Percentiles rank a stretch among this genome's conserved stretches.
Evolutionary conservation across 768 basidiomycete genomes (phyloP).

Genomic region (Lactifluus piperatus): DNA sequence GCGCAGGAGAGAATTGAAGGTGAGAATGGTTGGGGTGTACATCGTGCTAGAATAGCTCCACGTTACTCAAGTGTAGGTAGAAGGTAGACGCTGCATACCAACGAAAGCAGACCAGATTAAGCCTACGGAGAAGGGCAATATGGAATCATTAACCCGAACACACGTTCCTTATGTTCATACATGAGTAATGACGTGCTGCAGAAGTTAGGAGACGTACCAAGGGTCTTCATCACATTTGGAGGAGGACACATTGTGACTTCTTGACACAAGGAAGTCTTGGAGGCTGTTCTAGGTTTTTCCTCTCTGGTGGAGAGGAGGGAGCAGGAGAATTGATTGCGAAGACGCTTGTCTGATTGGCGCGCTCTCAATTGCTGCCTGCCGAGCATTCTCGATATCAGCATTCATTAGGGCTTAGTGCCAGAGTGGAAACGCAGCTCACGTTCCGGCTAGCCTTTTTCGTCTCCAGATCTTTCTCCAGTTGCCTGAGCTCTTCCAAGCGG

Average conservation of each 20-base stretch:
- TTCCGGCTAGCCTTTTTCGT: conserved; percentile 28
- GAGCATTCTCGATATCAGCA: neutral
- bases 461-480: conserved; percentile 38
- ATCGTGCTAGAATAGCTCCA: conserved; percentile 36
- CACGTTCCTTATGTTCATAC: conserved; percentile 41
- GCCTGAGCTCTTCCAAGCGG: conserved; percentile 36
- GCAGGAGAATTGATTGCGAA: neutral
- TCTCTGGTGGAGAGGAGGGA: neutral
- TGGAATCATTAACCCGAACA: conserved; percentile 48
- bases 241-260: conserved; percentile 25
- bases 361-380: neutral
- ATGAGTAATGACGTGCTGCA: neutral
- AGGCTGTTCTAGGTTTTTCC: neutral
- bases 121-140: conserved; percentile 53
- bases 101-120: conserved; percentile 76
- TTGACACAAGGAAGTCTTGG: conserved; percentile 26
- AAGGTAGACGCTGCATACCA: conserved; percentile 29
- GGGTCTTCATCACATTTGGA: conserved; percentile 26
- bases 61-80: neutral
- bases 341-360: neutral
- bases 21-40: conserved; percentile 52
- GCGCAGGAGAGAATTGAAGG: conserved; percentile 72
- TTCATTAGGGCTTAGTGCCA: neutral
- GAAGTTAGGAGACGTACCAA: conserved; percentile 23
- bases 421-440: conserved; percentile 23